Evolutionary conservation across 768 basidiomycete species (phyloP), one percentile per base, ranked within the genome.

Genomic region (Lactarius indigo): DNA sequence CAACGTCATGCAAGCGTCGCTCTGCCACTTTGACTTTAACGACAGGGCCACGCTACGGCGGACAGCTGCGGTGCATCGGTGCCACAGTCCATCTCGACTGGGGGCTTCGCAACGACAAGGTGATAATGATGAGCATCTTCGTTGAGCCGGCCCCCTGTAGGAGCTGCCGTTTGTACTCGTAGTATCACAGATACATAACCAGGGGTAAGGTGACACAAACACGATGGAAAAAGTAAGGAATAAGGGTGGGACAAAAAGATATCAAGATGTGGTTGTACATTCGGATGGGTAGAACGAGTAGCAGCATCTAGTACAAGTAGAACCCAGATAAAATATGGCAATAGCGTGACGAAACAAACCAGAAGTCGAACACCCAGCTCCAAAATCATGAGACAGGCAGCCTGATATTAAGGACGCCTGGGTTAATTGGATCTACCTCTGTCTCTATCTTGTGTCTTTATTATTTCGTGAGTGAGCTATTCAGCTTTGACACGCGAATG

Each of bases 11-110:
- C 71, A 81, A 18, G 75, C 75, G 17, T 83, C 84, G 26, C 79
- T 84, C 26, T 90, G 88, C 74, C 85, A 88, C 72, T 77, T 89
- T 64, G 87, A 89, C 74, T 89, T 90, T 73, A 88, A 86, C 75
- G 88, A 90, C 70, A 81, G n/a, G n/a, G n/a, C n/a, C n/a, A n/a
- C n/a, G n/a, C n/a, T 7, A 75, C 76, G 31, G 87, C 80, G 42
- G 80, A 88, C 72, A 76, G 75, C 69, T 89, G 87, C 72, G 78
- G 76, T 5, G 84, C 82, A 7, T 73, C 75, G 12, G 69, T 89
- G 42, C 87, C 88, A 1, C 84, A 86, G 67, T 87, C 85, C 70
- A 69, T 89, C 54, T 89, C 87, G 5, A 86, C 85, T 0, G 87
- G 86, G 2, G 87, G 87, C 2, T 89, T 87, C 67, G 76, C 81